These are phyloP conservation scores for Purpureocillium lavendulum DNA, from an alignment of 2,329 filamentous ascomycete species.

Conservation along the genomic window DNA sequence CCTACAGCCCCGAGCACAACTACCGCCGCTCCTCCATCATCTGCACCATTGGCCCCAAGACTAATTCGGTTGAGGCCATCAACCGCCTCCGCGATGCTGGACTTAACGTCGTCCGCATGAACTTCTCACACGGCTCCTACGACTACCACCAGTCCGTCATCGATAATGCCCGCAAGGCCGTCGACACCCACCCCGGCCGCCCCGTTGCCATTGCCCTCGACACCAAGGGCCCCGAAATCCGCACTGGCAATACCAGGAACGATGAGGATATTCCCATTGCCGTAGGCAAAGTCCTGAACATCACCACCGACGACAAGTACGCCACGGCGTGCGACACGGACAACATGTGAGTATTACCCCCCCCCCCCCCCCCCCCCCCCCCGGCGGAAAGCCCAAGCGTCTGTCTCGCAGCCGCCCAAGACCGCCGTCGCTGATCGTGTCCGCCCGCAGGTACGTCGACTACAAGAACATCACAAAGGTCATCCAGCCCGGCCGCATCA, in stretches of 20 bases:
- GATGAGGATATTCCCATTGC: conserved; percentile 85
- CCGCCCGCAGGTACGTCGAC: conserved; percentile 69
- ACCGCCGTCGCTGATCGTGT: conserved; percentile 6
- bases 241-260: conserved; percentile 62
- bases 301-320: conserved; percentile 94
- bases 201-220: conserved; percentile 92
- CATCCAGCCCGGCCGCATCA: conserved; percentile 80
- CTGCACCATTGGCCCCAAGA: conserved; percentile 98
- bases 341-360: conserved; percentile 67
- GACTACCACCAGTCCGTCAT: conserved; percentile 99
- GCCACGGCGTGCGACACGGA: conserved; percentile 74
- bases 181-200: conserved; percentile 67
- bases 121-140: conserved; percentile 78
- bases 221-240: conserved; percentile 57
- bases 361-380: not conserved
- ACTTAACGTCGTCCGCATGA: conserved; percentile 99
- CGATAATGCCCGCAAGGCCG: conserved; percentile 85
- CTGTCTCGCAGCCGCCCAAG: too few species aligned
- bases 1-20: conserved; percentile 77
- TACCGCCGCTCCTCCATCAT: conserved; percentile 97
- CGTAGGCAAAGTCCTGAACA: conserved; percentile 79
- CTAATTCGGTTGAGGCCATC: conserved; percentile 95
- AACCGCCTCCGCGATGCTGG: conserved; percentile 85
- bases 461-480: conserved; percentile 99
- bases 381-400: not conserved